Evolutionary conservation across 805 yeast species (phyloP).

Genomic region (Wickerhamomyces rabaulensis): DNA sequence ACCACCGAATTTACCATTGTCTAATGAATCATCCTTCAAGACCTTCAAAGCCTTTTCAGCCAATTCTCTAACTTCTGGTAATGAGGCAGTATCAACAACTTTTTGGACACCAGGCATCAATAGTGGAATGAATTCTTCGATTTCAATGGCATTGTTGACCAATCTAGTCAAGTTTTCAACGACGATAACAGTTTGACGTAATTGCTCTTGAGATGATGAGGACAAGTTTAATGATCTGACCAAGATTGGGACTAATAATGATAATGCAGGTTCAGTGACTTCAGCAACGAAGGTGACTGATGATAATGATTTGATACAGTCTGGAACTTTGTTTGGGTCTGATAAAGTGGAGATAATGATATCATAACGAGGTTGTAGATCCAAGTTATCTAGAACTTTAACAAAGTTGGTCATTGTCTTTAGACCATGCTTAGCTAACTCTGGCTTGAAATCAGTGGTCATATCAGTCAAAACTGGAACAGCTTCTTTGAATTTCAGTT

Average conservation of each 20-base stretch:
- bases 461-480: slow-evolving; percentile 84
- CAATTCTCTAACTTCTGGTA: slow-evolving; percentile 93
- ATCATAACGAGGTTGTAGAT: slow-evolving; percentile 80
- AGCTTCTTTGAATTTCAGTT: slow-evolving; percentile 68
- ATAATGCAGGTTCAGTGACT: slow-evolving; percentile 92
- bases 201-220: slow-evolving; percentile 89
- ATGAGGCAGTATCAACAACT: slow-evolving; percentile 83
- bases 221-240: slow-evolving; percentile 79
- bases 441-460: slow-evolving; percentile 96
- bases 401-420: slow-evolving; percentile 67
- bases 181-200: slow-evolving; percentile 94
- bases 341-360: slow-evolving; percentile 83
- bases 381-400: slow-evolving; percentile 84
- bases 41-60: slow-evolving; percentile 84
- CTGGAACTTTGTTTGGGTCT: slow-evolving; percentile 83
- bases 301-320: slow-evolving; percentile 81
- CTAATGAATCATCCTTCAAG: slow-evolving; percentile 71
- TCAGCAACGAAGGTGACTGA: slow-evolving; percentile 97
- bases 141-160: slow-evolving; percentile 90
- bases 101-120: slow-evolving; percentile 88
- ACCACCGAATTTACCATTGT: slow-evolving; percentile 73
- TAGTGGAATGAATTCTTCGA: slow-evolving; percentile 79
- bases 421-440: slow-evolving; percentile 81
- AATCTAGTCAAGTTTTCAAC: slow-evolving; percentile 93
- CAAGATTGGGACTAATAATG: slow-evolving; percentile 86